Evolutionary conservation across 345 rosid genomes (phyloP).

Genomic region (Laguncularia racemosa): DNA sequence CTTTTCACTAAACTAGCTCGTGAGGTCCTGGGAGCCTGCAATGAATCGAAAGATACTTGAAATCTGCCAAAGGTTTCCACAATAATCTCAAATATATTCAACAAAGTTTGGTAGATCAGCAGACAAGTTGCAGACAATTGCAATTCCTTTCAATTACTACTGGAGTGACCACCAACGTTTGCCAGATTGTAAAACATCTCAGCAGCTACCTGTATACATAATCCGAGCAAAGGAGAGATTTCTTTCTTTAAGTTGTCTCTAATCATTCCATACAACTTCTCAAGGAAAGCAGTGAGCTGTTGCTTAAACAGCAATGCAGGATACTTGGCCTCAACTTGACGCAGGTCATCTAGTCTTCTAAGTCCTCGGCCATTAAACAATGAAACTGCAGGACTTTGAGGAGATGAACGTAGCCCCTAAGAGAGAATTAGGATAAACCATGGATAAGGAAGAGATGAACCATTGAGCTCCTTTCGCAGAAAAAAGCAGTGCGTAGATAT

Average conservation of each 20-base stretch:
- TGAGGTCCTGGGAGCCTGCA: slow-evolving; percentile 35
- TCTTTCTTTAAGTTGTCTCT: slow-evolving; percentile 61
- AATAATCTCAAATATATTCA: too few relatives aligned
- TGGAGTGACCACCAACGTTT: too few relatives aligned
- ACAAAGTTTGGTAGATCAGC: too few relatives aligned
- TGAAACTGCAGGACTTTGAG: slow-evolving; percentile 37
- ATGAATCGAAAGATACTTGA: too few relatives aligned
- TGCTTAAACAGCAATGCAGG: slow-evolving; percentile 70
- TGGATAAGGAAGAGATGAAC: too few relatives aligned
- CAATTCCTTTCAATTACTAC: too few relatives aligned
- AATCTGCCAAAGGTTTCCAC: too few relatives aligned
- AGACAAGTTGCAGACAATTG: too few relatives aligned
- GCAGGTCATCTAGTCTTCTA: too few relatives aligned
- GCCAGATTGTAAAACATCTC: too few relatives aligned
- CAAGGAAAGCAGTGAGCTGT: slow-evolving; percentile 62
- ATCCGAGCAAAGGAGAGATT: slow-evolving; percentile 42
- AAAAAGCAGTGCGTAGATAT: too few relatives aligned
- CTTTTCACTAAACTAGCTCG: slow-evolving; percentile 38
- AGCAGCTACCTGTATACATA: slow-evolving; percentile 48
- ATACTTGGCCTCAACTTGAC: slow-evolving; percentile 55
- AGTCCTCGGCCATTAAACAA: slow-evolving; percentile 51
- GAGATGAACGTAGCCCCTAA: slow-evolving; percentile 40
- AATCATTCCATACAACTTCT: slow-evolving; percentile 62
- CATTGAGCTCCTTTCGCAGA: too few relatives aligned
- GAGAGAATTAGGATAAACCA: slow-evolving; percentile 3